Percentiles rank a stretch among this genome's conserved stretches.
phyloP scores from a whole-genome alignment of 1,284 basidiomycete species.

The Ceratobasidium sp. region DNA sequence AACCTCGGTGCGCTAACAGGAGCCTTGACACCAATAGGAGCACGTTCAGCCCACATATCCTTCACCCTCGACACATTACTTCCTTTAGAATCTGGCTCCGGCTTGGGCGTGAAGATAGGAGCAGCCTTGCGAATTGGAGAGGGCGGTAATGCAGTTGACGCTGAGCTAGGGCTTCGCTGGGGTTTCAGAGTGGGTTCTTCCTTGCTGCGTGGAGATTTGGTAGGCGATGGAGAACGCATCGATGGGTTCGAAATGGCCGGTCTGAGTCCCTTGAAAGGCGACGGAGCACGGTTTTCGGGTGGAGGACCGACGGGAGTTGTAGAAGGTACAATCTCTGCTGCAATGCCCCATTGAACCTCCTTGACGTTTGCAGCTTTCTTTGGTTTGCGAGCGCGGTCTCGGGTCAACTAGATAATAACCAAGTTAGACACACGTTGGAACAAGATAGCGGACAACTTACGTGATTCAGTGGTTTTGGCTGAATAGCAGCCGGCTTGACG shows the following conservation, averaged over 20 bases:
- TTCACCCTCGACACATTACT: slow-evolving; percentile 39
- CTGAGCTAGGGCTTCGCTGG: slow-evolving; percentile 4
- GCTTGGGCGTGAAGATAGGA: slow-evolving; percentile 22
- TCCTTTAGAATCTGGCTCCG: slow-evolving; percentile 12
- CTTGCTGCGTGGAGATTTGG: slow-evolving; percentile 7
- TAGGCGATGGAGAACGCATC: slow-evolving; percentile 30
- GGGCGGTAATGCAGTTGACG: slow-evolving; percentile 4
- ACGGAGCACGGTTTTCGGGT: slow-evolving; percentile 24
- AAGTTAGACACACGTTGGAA: background rate
- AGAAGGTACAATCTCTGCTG: background rate
- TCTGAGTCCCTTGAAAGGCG: slow-evolving; percentile 29
- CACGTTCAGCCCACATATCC: slow-evolving; percentile 45
- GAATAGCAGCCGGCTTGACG: slow-evolving; percentile 11
- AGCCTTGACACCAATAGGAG: slow-evolving; percentile 44
- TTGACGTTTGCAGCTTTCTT: slow-evolving; percentile 41
- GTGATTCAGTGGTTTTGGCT: slow-evolving; percentile 73
- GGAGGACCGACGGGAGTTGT: slow-evolving; percentile 34
- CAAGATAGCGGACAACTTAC: slow-evolving; percentile 73
- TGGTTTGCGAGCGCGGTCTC: slow-evolving; percentile 51
- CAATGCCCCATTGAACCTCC: slow-evolving; percentile 20
- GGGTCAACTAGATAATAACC: slow-evolving; percentile 47
- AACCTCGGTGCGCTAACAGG: background rate
- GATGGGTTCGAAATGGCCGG: slow-evolving; percentile 29
- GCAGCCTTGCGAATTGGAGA: slow-evolving; percentile 40
- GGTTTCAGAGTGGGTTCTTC: slow-evolving; percentile 16